Evolutionary conservation across 208 protist species (phyloP), one percentile per base, ranked within the genome.

Genomic region (Trypanosoma lewisi): DNA sequence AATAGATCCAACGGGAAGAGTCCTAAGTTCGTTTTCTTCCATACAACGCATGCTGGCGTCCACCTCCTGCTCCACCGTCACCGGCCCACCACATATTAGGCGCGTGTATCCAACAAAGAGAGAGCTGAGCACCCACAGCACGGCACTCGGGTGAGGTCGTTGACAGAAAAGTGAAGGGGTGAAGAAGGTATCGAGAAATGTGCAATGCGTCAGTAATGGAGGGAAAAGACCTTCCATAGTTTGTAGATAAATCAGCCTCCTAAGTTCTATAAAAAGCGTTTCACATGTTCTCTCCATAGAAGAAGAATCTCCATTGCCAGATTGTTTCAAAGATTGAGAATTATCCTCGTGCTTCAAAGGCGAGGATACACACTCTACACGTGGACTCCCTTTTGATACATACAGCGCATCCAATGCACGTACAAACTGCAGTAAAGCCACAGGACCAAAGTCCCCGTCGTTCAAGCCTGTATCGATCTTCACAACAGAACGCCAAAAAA

Each of bases 201-300:
- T 49, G 60, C 85, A 91, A 62, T 89, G 82, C 9, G 57, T 70
- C 11, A 93, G 75, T 34, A 93, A 59, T 19, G 79, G 75, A 16
- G 87, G 83, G 51, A 80, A 77, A 14, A 89, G 73, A 12, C 87
- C 87, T 5, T 82, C 83, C 27, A 66, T 65, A n/a, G 69, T 87
- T 44, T 85, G 76, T 14, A 65, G 36, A 27, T 75, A 68, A 11
- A 93, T 51, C 23, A 93, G 33, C 45, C 79, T 41, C 37, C 57
- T 63, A 14, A 89, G 59, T 61, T 90, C 83, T 1, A 48, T 55
- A 51, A 83, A 85, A 37, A 75, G 63, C 14, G 23, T 41, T 16
- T 37, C 36, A 42, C 14, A 31, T 31, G 48, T 48, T 5, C 49
- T 27, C 8, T 54, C 23, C 9, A 25, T 7, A 4, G 49, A 14